These are phyloP conservation scores for Chiua virens DNA, from an alignment of 768 basidiomycete species.

Conservation along the genomic window DNA sequence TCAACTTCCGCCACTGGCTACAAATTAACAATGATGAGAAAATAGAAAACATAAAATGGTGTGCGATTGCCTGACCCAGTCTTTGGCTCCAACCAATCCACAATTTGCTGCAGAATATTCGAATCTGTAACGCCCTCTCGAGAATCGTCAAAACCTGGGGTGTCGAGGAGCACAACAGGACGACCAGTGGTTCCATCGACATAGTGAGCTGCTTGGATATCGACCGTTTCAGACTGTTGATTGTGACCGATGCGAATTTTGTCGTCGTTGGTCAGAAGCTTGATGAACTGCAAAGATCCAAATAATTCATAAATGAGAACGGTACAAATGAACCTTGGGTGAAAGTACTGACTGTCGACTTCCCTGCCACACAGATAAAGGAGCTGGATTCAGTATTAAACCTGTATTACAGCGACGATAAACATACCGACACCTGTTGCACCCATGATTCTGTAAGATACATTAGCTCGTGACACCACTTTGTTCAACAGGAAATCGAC, in stretches of 20 bases:
- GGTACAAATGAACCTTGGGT: background rate
- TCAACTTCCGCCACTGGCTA: conserved; percentile 22
- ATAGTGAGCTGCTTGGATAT: background rate
- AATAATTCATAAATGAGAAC: background rate
- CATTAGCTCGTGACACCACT: background rate
- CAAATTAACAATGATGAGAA: background rate
- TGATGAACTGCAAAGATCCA: background rate
- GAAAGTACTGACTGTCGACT: conserved; percentile 5
- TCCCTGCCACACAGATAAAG: background rate
- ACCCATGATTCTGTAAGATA: conserved; percentile 3
- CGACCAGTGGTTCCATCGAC: background rate
- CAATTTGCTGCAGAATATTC: conserved; percentile 20
- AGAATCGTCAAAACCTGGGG: conserved; percentile 11
- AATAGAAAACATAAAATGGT: background rate
- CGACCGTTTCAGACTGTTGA: conserved; percentile 6
- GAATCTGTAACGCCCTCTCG: conserved; percentile 14
- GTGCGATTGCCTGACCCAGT: background rate
- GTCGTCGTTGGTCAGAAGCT: conserved; percentile 4
- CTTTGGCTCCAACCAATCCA: background rate
- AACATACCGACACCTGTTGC: conserved; percentile 6
- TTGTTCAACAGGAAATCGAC: background rate
- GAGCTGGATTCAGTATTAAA: background rate
- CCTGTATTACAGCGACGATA: too few species aligned
- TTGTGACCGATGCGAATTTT: conserved; percentile 6
- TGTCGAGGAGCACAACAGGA: conserved; percentile 18